Evolutionary conservation across 768 basidiomycete genomes (phyloP).

Genomic region (Melanogaster broomeanus): DNA sequence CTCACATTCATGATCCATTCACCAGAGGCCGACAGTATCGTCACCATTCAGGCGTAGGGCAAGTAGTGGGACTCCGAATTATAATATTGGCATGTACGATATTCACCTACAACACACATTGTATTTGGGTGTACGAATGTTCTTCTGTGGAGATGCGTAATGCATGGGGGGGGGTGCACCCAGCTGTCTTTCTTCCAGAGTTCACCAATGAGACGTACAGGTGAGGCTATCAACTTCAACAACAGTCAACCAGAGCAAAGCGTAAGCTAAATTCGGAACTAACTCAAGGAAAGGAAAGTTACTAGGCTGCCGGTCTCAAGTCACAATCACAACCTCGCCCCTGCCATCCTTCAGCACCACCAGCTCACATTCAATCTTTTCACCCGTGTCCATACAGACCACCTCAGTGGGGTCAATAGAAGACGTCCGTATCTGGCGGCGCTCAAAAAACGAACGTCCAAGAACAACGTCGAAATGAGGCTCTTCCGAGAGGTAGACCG

Average conservation of each 20-base stretch:
- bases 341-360: conserved; percentile 90
- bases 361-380: conserved; percentile 88
- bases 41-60: not conserved
- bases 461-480: conserved; percentile 95
- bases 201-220: too few relatives aligned
- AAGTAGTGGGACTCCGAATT: not conserved
- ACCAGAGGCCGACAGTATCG: conserved; percentile 15
- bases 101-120: not conserved
- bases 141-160: not conserved
- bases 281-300: not conserved
- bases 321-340: conserved; percentile 89
- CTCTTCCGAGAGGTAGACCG: conserved; percentile 91
- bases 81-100: not conserved
- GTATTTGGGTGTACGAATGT: not conserved
- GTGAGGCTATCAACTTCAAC: not conserved
- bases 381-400: conserved; percentile 88
- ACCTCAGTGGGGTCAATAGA: conserved; percentile 86
- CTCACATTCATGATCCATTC: not conserved
- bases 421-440: conserved; percentile 79
- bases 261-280: not conserved
- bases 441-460: conserved; percentile 84
- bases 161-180: not conserved
- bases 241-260: too few relatives aligned
- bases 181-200: too few relatives aligned
- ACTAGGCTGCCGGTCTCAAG: conserved; percentile 29